Percentiles rank a stretch among this genome's conserved stretches.
These are phyloP conservation scores for Gynandropsis gynandra DNA, from an alignment of 345 rosid genomes.

Conservation along the genomic window DNA sequence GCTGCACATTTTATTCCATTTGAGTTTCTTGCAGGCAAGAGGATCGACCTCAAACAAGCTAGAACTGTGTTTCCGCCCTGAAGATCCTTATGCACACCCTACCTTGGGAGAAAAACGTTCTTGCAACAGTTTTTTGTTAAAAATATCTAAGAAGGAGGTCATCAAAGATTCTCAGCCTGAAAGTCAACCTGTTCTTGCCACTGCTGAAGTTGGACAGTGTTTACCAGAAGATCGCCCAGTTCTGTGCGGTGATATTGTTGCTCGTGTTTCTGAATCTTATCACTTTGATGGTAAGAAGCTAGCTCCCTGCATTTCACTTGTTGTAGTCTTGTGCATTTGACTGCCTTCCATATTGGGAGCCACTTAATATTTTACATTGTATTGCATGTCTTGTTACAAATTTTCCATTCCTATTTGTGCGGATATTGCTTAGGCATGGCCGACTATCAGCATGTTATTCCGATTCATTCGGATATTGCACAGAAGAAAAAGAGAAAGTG, in stretches of 20 bases:
- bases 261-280: slow-evolving; percentile 61
- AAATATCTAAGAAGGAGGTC: slow-evolving; percentile 40
- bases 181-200: slow-evolving; percentile 19
- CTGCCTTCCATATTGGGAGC: not conserved
- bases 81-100: slow-evolving; percentile 85
- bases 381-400: not conserved
- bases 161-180: slow-evolving; percentile 21
- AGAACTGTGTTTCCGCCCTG: slow-evolving; percentile 82
- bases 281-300: slow-evolving; percentile 56
- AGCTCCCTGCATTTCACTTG: not conserved
- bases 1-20: slow-evolving; percentile 1
- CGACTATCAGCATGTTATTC: slow-evolving; percentile 89
- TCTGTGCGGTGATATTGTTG: slow-evolving; percentile 64
- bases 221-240: slow-evolving; percentile 25
- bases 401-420: not conserved
- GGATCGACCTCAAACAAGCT: slow-evolving; percentile 47
- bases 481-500: slow-evolving; percentile 58
- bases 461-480: slow-evolving; percentile 73
- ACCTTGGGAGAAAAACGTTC: slow-evolving; percentile 55
- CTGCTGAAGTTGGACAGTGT: slow-evolving; percentile 25
- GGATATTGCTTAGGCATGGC: slow-evolving; percentile 57
- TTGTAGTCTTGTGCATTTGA: not conserved
- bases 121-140: slow-evolving; percentile 48
- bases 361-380: not conserved
- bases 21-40: slow-evolving; percentile 41